Base-by-base conservation (phyloP, 2,329 filamentous ascomycete species). In the Exophiala oligosperma region DNA sequence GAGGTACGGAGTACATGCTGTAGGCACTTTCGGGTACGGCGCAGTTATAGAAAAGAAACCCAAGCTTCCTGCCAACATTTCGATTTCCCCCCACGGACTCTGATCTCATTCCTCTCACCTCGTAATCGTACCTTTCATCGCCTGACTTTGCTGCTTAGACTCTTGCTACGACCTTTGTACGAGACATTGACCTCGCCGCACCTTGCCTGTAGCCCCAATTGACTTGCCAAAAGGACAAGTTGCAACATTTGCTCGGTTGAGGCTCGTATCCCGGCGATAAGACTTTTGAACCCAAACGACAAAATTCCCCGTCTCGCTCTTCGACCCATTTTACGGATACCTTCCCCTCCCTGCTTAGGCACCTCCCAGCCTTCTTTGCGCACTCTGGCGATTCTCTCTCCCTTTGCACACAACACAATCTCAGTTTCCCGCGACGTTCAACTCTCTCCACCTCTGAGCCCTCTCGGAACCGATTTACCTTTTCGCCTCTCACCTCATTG, bases 71-170 rank as follows among this genome's bases (percentile, higher is more conserved):
- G 46, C 46, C 46, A 48, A 48, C 46, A 32, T 28, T 28, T 48
- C 46, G 46, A 24, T 48, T 26, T 24, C 43, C 43, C 44, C 46
- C 24, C 46, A 28, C 40, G 40, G 40, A 32, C 26, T n/a, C 46
- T 48, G 46, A 48, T 48, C 46, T 48, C 46, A 48, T 48, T 48
- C 24, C 46, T 29, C n/a, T 28, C 43, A 24, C 21, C 26, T 46
- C 21, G 21, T 12, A 46, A 26, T 26, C n/a, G 46, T 29, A 7
- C 24, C 24, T n/a, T 48, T 35, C 6, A 28, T 9, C 9, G 9
- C 32, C 32, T 48, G 12, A 29, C 4, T 48, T 7, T 29, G 14
- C 23, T n/a, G 26, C 17, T 17, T 17, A 17, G 7, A 35, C 32
- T 35, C 9, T 35, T 35, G 32, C 32, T 35, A 9, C 32, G 4